Percentiles rank a stretch among this genome's conserved stretches.
These are phyloP conservation scores for Theileria parva DNA, from an alignment of 169 alveolate species.

Conservation along the genomic window DNA sequence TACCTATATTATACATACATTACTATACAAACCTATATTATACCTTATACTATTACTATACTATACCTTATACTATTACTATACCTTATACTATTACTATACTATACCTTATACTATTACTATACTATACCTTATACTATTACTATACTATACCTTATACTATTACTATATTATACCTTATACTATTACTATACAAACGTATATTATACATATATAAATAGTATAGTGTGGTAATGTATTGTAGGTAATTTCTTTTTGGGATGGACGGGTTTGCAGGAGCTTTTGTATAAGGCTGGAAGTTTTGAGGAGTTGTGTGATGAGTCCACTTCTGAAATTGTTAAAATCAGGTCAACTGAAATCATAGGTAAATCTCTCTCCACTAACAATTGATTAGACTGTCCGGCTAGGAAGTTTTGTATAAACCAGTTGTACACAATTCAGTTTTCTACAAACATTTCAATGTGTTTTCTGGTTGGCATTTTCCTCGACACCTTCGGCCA, in stretches of 20 bases:
- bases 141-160: too few species aligned
- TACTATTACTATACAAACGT: background rate
- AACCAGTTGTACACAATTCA: constrained; percentile 45
- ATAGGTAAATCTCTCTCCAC: background rate
- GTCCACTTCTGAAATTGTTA: background rate
- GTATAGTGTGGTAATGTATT: background rate
- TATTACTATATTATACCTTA: too few species aligned
- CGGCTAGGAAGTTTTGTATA: constrained; percentile 27
- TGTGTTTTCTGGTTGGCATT: constrained; percentile 21
- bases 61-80: background rate
- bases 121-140: background rate
- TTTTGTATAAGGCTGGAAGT: constrained; percentile 54
- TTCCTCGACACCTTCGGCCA: constrained; percentile 38
- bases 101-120: background rate
- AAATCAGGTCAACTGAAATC: background rate
- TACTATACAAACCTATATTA: background rate
- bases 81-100: background rate
- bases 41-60: background rate
- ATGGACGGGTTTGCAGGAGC: constrained; percentile 52
- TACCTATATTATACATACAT: too few species aligned
- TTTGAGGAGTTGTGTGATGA: constrained; percentile 44
- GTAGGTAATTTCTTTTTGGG: constrained; percentile 44
- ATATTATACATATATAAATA: too few species aligned
- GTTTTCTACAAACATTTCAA: constrained; percentile 32
- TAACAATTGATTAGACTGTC: constrained; percentile 12